Conservation (phyloP, 2,329 filamentous ascomycete genomes). For the Fusarium temperatum region DNA sequence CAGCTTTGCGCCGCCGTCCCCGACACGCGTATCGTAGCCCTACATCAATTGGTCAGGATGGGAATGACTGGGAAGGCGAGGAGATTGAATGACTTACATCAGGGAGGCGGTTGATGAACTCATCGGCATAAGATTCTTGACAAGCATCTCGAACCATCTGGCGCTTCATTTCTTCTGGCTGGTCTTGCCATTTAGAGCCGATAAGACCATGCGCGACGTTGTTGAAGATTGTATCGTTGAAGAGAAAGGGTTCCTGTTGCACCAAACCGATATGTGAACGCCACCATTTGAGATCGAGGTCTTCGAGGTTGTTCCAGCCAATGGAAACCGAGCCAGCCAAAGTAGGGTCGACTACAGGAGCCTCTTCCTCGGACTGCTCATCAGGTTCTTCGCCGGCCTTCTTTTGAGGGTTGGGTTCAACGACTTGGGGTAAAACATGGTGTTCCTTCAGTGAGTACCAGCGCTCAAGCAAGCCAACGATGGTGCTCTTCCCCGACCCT, state of each 20-base stretch:
- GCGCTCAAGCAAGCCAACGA: constrained; percentile 71
- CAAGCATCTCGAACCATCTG: constrained; percentile 58
- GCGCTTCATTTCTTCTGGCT: constrained; percentile 51
- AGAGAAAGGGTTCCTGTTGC: constrained; percentile 65
- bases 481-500: constrained; percentile 75
- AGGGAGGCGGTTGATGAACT: constrained; percentile 62
- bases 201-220: constrained; percentile 59
- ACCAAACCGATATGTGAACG: constrained; percentile 50
- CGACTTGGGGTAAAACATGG: constrained; percentile 15
- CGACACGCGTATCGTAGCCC: constrained; percentile 57
- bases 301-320: constrained; percentile 8
- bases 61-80: constrained; percentile 10
- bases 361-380: not conserved
- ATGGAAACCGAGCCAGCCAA: constrained; percentile 13
- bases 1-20: constrained; percentile 66
- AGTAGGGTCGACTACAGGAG: not conserved
- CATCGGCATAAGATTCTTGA: constrained; percentile 60
- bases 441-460: constrained; percentile 63
- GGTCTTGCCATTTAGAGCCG: constrained; percentile 49
- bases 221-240: constrained; percentile 57
- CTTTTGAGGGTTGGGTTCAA: not conserved
- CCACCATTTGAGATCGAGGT: constrained; percentile 36
- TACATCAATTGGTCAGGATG: constrained; percentile 24
- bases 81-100: constrained; percentile 33
- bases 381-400: not conserved